Evolutionary conservation across 2,329 filamentous ascomycete species (phyloP), one percentile per base, ranked within the genome.

Genomic region (Xylariales sp.): DNA sequence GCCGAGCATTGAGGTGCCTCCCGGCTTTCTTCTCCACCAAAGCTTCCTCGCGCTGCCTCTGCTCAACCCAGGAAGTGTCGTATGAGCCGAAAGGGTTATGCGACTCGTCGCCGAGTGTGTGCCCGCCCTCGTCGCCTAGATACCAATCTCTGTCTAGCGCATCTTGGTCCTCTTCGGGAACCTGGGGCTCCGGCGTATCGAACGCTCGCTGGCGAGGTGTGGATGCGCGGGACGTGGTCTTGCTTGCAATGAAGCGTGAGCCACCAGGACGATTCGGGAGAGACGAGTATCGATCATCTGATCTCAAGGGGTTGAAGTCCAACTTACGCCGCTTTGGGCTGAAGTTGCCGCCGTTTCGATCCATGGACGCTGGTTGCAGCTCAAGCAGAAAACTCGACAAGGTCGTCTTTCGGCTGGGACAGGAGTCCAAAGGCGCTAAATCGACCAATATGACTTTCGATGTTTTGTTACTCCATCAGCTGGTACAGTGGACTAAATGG

Each of bases 71-170:
- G 60, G 83, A 82, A 15, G 83, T 77, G 49, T 79, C 86, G 45
- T 84, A 84, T 1, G 81, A 81, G 8, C 86, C 88, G 56, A 95
- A 95, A 0, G 89, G 90, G 57, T 95, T 94, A 63, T 95, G 89
- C n/a, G 82, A 75, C 48, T 96, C 90, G 58, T 95, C 90, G 50
- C 89, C 90, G 55, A 95, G 87, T 0, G 84, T 85, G 56, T 94
- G 86, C 0, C 78, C 76, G 19, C 84, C 86, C 59, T 95, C 89
- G 56, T 94, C 89, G 35, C 86, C 87, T 16, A 80, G 82, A 56
- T 96, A 96, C 90, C 90, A 96, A 63, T 95, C 90, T 47, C 90
- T 80, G 59, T 96, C 90, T 41, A 95, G 71, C 8, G 82, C 86
- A 47, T 77, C 77, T 14, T 80, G 77, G 48, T 94, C 87, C 46